phyloP scores from a whole-genome alignment of 1,284 basidiomycete genomes.

The Irpex sp. region DNA sequence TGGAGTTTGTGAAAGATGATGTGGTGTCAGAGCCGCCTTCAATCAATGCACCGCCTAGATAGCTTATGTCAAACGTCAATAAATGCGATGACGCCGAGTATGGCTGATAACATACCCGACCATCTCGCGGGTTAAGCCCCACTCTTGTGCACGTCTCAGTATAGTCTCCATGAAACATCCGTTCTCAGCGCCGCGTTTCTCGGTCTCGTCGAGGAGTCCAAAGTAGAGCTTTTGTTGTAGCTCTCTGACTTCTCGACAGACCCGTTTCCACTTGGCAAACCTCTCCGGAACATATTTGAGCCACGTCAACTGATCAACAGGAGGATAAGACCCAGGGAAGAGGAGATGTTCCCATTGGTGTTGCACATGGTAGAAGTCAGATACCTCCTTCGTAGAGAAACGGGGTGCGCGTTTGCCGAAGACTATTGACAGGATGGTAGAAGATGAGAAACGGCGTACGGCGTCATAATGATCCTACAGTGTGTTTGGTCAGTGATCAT shows the following conservation, averaged over 20 bases:
- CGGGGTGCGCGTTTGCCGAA: conserved; percentile 29
- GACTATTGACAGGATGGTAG: conserved; percentile 25
- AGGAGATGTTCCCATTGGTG: conserved; percentile 25
- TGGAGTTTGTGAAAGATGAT: not conserved
- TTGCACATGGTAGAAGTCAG: conserved; percentile 24
- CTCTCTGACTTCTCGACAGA: conserved; percentile 19
- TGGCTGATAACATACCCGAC: conserved; percentile 7
- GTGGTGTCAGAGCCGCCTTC: conserved; percentile 5
- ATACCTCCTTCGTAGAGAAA: conserved; percentile 20
- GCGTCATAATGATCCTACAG: conserved; percentile 25
- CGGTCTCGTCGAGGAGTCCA: conserved; percentile 16
- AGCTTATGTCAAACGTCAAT: not conserved
- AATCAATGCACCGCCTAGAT: conserved; percentile 1
- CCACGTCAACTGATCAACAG: conserved; percentile 32
- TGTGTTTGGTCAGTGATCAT: not conserved
- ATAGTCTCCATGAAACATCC: conserved; percentile 16
- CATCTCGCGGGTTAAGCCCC: conserved; percentile 7
- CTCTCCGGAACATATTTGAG: conserved; percentile 31
- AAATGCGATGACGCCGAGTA: not conserved
- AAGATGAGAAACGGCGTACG: conserved; percentile 25
- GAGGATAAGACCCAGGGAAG: conserved; percentile 29
- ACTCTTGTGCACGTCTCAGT: conserved; percentile 4
- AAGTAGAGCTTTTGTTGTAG: conserved; percentile 22
- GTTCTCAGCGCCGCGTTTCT: conserved; percentile 9
- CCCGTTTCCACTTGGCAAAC: conserved; percentile 31